Conservation (phyloP, 2,329 filamentous ascomycete species). For the Ophioceras dolichostomum region DNA sequence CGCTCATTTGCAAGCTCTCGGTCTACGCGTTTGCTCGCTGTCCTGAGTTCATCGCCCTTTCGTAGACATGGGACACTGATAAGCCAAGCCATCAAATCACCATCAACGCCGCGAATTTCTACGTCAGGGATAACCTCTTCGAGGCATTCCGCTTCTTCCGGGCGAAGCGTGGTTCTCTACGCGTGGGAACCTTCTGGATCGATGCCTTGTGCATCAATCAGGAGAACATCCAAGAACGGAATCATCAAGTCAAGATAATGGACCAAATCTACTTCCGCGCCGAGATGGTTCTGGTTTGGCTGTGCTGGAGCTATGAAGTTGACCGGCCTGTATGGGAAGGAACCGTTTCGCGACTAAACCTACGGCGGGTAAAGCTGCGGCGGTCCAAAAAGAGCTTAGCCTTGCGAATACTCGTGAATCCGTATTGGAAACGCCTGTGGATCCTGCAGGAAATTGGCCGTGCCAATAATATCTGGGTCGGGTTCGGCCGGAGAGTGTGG, state of each 20-base stretch:
- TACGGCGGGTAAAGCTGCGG: background rate
- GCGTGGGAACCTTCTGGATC: slow-evolving; percentile 8
- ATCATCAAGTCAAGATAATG: slow-evolving; percentile 11
- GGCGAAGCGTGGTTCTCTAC: background rate
- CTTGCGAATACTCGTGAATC: background rate
- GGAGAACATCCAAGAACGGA: slow-evolving; percentile 9
- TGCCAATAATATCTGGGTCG: background rate
- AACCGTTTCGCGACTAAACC: too few species aligned
- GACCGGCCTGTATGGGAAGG: background rate
- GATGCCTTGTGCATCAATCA: slow-evolving; percentile 15
- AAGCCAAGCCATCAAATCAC: slow-evolving; percentile 6
- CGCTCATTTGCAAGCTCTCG: too few species aligned
- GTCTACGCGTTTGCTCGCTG: too few species aligned
- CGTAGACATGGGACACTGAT: slow-evolving; percentile 12
- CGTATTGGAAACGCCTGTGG: background rate
- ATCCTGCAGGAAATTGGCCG: background rate
- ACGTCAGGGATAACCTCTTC: slow-evolving; percentile 7
- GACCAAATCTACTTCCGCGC: slow-evolving; percentile 12
- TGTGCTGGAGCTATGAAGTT: slow-evolving; percentile 5
- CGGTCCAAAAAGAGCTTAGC: background rate
- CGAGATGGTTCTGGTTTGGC: slow-evolving; percentile 9
- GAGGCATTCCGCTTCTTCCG: slow-evolving; percentile 8
- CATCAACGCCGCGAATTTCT: slow-evolving; percentile 7
- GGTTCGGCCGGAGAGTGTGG: background rate
- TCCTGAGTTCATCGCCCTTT: slow-evolving; percentile 14